Evolutionary conservation across 345 rosid genomes (phyloP).

Genomic region (Microthlaspi erraticum): DNA sequence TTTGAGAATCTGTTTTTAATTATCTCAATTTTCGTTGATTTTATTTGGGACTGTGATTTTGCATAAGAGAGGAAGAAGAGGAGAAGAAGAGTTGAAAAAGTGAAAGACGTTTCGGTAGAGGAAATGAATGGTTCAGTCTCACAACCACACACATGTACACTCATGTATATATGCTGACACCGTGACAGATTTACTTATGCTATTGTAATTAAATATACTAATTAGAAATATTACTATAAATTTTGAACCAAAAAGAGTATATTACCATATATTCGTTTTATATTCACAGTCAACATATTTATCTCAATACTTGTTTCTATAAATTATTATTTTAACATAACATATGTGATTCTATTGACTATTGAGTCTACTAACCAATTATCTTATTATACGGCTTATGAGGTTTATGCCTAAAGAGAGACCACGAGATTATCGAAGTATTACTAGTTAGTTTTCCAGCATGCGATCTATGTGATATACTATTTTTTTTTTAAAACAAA

Average conservation of each 20-base stretch:
- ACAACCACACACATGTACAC: not conserved
- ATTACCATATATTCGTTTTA: not conserved
- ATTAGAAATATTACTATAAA: too few relatives aligned
- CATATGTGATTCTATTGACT: not conserved
- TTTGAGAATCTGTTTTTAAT: not conserved
- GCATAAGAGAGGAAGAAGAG: constrained; percentile 32
- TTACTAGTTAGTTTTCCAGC: not conserved
- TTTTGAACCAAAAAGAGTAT: not conserved
- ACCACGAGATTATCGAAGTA: not conserved
- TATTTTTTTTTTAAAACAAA: too few relatives aligned
- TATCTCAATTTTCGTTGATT: not conserved
- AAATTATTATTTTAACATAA: too few relatives aligned
- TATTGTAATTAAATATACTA: not conserved
- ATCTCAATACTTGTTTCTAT: not conserved
- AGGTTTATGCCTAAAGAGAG: constrained; percentile 13
- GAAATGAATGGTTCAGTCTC: constrained; percentile 20
- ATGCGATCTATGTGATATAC: not conserved
- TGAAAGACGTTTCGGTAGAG: constrained; percentile 8
- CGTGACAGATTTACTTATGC: not conserved
- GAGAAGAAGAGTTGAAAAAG: constrained; percentile 19
- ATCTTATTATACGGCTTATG: not conserved
- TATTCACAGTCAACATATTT: constrained; percentile 14
- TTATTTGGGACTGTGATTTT: not conserved
- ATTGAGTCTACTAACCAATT: not conserved
- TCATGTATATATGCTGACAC: constrained; percentile 18